Evolutionary conservation across 495 filamentous ascomycete genomes (phyloP), one percentile per base, ranked within the genome.

Genomic region (Tuber calosporum): DNA sequence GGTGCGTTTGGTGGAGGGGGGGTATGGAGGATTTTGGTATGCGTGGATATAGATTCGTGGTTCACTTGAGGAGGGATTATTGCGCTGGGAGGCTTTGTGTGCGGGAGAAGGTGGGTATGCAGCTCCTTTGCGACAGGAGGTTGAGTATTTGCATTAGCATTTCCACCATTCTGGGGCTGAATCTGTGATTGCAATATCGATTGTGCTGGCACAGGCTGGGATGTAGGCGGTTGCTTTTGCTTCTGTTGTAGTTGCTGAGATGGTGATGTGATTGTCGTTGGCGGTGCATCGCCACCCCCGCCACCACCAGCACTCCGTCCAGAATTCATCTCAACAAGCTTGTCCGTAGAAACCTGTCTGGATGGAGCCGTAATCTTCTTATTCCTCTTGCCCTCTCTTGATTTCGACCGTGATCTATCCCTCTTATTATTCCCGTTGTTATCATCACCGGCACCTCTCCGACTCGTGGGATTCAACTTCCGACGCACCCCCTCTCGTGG

Each of bases 331-430:
- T 73, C 70, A 43, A 42, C 34, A 11, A 73, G n/a, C 3, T 39
- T 36, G 42, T 73, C 76, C 13, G 58, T 43, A 37, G 78, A 73
- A 62, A 43, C 69, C 17, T 79, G 67, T 68, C 43, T 41, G 36
- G 37, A 11, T 0, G 26, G 22, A 43, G 69, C 41, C 8, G 69
- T 45, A 43, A 69, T n/a, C 36, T 69, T 38, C 40, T 69, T 69
- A 41, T 30, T 69, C 67, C 13, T 38, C 43, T 26, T 26, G 13
- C 53, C 53, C 53, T 77, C 76, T 37, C 70, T 70, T 40, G 74
- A 69, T 53, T 78, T 78, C 22, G 76, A 77, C 22, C 67, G 76
- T 7, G 75, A 78, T 78, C 78, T 69, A n/a, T 80, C 77, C 70
- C 68, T 71, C 62, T 72, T 76, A 13, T 45, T 66, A 41, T 74